Evolutionary conservation across 2,329 filamentous ascomycete genomes (phyloP).

Genomic region (Botrytis galanthina): DNA sequence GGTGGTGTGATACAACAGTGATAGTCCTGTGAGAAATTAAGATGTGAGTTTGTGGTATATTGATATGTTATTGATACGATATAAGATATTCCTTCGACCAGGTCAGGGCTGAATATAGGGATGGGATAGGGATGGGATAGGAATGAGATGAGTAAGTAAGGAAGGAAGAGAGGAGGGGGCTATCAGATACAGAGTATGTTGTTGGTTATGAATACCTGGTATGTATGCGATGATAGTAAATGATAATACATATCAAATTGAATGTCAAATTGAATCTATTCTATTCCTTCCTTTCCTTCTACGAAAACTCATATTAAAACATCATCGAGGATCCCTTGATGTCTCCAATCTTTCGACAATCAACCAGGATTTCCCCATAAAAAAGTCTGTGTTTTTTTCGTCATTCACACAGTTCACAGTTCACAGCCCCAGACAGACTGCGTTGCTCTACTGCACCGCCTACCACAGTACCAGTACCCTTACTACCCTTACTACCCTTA

Average conservation of each 20-base stretch:
- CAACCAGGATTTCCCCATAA: background rate
- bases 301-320: background rate
- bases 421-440: background rate
- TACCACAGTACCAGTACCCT: background rate
- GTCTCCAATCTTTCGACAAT: background rate
- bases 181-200: no score
- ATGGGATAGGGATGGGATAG: no score
- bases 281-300: background rate
- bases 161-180: background rate
- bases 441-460: conserved; percentile 7
- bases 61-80: background rate
- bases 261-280: background rate
- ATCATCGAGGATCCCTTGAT: background rate
- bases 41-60: background rate
- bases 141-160: background rate
- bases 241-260: no score
- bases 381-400: conserved; percentile 2
- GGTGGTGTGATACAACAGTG: background rate
- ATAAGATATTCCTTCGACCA: background rate
- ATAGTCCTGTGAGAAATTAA: background rate
- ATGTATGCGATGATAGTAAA: background rate
- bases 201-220: background rate
- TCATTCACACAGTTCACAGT: conserved; percentile 3
- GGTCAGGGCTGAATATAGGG: background rate
- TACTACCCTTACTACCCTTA: background rate